Conservation (phyloP, 495 filamentous ascomycete genomes). For the Glonium stellatum region DNA sequence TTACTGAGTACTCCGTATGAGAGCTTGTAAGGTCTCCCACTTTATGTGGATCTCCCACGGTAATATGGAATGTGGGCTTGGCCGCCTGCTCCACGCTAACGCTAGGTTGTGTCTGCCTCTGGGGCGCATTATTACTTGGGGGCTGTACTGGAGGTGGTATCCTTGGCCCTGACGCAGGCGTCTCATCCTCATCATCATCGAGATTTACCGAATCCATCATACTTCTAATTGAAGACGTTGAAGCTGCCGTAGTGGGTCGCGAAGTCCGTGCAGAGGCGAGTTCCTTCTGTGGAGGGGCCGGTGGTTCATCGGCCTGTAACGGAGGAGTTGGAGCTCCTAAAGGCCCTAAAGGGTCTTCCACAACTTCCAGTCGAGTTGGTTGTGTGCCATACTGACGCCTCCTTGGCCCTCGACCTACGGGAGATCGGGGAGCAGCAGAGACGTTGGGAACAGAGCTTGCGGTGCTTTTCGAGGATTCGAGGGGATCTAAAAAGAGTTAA, state of each 20-base stretch:
- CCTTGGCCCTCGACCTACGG: constrained; percentile 45
- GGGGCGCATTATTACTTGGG: constrained; percentile 35
- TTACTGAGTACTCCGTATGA: constrained; percentile 93
- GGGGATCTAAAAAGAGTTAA: constrained; percentile 13
- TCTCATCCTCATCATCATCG: constrained; percentile 56
- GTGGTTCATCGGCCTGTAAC: constrained; percentile 58
- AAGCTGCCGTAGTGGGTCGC: constrained; percentile 44
- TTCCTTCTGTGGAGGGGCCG: constrained; percentile 85
- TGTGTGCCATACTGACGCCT: constrained; percentile 70
- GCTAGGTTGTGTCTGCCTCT: constrained; percentile 66
- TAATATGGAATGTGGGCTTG: constrained; percentile 85
- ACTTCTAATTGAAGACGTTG: constrained; percentile 44
- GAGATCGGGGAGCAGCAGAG: constrained; percentile 23
- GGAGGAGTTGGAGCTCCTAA: constrained; percentile 65
- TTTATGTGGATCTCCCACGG: constrained; percentile 93
- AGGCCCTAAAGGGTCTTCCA: constrained; percentile 87
- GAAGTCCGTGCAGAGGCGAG: constrained; percentile 47
- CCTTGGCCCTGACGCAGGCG: constrained; percentile 46
- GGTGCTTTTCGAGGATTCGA: constrained; percentile 15
- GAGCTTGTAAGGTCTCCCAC: constrained; percentile 94
- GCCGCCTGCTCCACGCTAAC: constrained; percentile 78
- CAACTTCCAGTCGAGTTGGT: constrained; percentile 74
- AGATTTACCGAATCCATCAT: constrained; percentile 57
- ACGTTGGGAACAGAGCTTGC: constrained; percentile 21
- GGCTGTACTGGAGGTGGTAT: constrained; percentile 70